These are phyloP conservation scores for Pythium volutum DNA, from an alignment of 352 stramenopile species.

Conservation along the genomic window DNA sequence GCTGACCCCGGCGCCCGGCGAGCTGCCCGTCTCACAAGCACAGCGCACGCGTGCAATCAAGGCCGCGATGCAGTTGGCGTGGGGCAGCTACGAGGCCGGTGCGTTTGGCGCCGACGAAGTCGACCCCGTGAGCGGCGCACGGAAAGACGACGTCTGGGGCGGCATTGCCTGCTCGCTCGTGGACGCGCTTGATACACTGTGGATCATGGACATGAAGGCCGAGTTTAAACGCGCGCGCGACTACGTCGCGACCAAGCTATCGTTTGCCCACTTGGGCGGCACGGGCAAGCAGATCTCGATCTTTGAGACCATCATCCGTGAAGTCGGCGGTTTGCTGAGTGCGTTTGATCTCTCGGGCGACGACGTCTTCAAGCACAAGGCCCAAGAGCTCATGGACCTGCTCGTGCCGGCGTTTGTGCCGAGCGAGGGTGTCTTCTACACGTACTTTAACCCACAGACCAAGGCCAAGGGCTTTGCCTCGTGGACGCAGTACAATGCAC, in stretches of 20 bases:
- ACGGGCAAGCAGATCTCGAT: constrained; percentile 83
- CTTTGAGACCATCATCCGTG: constrained; percentile 99
- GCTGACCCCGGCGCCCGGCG: not conserved
- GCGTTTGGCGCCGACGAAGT: constrained; percentile 97
- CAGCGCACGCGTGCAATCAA: constrained; percentile 42
- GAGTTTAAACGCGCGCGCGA: constrained; percentile 90
- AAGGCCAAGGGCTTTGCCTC: constrained; percentile 33
- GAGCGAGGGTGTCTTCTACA: constrained; percentile 89
- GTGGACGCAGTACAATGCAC: constrained; percentile 37
- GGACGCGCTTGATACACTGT: constrained; percentile 96
- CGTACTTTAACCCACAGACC: constrained; percentile 85
- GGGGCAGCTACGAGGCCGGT: constrained; percentile 90
- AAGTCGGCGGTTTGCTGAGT: constrained; percentile 95
- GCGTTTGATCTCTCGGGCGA: constrained; percentile 92
- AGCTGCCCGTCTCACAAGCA: constrained; percentile 27
- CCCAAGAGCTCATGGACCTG: constrained; percentile 89
- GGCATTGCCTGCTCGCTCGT: constrained; percentile 91
- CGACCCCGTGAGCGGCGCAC: constrained; percentile 61
- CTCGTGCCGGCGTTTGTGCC: constrained; percentile 90
- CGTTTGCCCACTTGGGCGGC: constrained; percentile 72
- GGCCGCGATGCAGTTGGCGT: constrained; percentile 72
- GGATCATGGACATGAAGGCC: constrained; percentile 93
- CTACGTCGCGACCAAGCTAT: constrained; percentile 78
- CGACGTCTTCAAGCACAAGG: constrained; percentile 90
- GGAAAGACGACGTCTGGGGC: constrained; percentile 85